phyloP scores from a whole-genome alignment of 208 protist species.

The Tetramitus jugosus region DNA sequence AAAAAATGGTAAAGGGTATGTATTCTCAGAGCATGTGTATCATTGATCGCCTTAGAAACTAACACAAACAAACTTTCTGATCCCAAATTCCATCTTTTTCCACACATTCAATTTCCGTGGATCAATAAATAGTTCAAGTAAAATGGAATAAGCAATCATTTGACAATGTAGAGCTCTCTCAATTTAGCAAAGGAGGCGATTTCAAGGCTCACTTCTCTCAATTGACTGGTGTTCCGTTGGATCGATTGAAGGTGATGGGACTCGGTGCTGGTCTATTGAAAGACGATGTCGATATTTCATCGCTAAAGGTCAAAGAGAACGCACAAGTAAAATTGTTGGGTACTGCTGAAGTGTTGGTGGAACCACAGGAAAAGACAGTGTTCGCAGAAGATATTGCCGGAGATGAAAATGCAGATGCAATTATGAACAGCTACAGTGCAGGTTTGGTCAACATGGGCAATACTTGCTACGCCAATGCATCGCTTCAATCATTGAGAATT shows the following conservation, averaged over 20 bases:
- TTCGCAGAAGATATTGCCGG: slow-evolving; percentile 26
- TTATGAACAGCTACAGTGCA: not conserved
- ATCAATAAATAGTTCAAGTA: no score
- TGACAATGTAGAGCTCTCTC: no score
- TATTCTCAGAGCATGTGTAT: no score
- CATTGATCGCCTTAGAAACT: no score
- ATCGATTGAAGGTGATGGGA: slow-evolving; percentile 73
- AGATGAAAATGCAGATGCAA: not conserved
- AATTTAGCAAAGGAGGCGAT: no score
- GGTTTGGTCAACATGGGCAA: slow-evolving; percentile 30
- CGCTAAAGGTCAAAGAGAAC: not conserved
- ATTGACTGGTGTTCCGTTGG: slow-evolving; percentile 55
- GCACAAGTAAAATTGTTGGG: slow-evolving; percentile 23
- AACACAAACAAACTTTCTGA: no score
- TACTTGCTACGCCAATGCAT: slow-evolving; percentile 38
- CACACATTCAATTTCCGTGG: no score
- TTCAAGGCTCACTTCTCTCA: slow-evolving; percentile 51
- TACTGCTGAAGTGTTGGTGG: slow-evolving; percentile 8
- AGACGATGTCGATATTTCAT: not conserved
- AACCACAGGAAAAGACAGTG: not conserved
- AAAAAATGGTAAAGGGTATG: no score
- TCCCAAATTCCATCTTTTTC: no score
- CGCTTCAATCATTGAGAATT: slow-evolving; percentile 23
- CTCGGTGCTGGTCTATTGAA: slow-evolving; percentile 27
- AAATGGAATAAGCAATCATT: no score